Percentiles rank a stretch among this genome's conserved stretches.
These are phyloP conservation scores for Neospora caninum DNA, from an alignment of 169 alveolate species.

Conservation along the genomic window DNA sequence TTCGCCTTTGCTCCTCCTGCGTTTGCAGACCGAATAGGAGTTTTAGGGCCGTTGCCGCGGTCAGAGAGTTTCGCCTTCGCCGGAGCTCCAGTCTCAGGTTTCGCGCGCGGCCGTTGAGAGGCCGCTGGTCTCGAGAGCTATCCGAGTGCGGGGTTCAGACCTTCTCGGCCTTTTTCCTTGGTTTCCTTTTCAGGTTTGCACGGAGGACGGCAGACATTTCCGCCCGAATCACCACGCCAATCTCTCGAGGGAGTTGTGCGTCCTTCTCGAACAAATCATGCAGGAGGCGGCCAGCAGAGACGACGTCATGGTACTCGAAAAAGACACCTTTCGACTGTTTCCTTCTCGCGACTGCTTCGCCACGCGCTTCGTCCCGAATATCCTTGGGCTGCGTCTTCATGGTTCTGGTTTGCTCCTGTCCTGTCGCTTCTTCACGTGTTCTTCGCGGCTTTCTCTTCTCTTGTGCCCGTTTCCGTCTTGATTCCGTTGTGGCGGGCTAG, in stretches of 20 bases:
- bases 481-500: no score
- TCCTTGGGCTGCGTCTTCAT: no score
- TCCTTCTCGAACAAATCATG: conserved; percentile 58
- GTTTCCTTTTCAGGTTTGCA: conserved; percentile 10
- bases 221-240: conserved; percentile 71
- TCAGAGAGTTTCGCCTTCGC: no score
- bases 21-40: no score
- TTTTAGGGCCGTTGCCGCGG: no score
- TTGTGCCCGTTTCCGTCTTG: no score
- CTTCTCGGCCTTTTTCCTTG: neutral
- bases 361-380: no score
- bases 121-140: conserved; percentile 1
- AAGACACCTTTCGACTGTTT: neutral
- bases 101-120: neutral
- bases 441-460: no score
- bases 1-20: no score
- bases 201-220: conserved; percentile 69
- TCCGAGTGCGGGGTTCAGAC: neutral
- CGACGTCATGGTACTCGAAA: conserved; percentile 21
- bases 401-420: neutral
- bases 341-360: neutral
- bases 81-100: neutral
- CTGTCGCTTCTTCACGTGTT: neutral
- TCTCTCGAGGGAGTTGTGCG: conserved; percentile 65
- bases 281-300: conserved; percentile 7